Conservation (phyloP, 352 stramenopile species). For the Globisporangium cystogenes region DNA sequence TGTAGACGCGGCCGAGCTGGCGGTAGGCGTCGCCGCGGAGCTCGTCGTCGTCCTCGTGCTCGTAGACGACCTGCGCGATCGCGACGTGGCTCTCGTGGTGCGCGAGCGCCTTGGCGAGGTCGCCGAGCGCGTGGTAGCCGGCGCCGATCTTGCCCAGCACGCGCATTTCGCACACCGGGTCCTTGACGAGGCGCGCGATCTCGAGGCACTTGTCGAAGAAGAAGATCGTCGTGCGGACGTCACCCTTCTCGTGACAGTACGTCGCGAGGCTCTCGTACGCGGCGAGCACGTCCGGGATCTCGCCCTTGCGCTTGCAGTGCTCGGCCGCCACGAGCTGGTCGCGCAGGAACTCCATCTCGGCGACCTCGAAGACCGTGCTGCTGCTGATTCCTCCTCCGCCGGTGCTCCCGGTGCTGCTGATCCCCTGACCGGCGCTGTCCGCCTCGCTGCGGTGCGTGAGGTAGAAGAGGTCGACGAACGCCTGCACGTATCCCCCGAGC, state of each 20-base stretch:
- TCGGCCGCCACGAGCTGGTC: constrained; percentile 87
- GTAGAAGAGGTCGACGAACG: constrained; percentile 94
- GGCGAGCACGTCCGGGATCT: constrained; percentile 36
- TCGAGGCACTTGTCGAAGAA: constrained; percentile 94
- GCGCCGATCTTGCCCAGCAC: constrained; percentile 80
- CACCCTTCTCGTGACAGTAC: constrained; percentile 65
- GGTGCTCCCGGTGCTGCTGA: not conserved
- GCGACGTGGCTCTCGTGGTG: constrained; percentile 80
- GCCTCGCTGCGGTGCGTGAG: constrained; percentile 81
- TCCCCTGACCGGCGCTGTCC: not conserved
- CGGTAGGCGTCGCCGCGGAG: constrained; percentile 44
- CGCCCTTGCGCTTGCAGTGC: constrained; percentile 83
- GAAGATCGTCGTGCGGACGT: constrained; percentile 89
- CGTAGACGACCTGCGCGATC: constrained; percentile 68
- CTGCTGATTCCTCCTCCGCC: not conserved
- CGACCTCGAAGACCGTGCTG: constrained; percentile 9
- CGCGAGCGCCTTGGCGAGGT: constrained; percentile 65
- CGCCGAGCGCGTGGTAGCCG: constrained; percentile 69
- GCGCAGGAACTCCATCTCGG: constrained; percentile 84
- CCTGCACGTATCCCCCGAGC: constrained; percentile 88
- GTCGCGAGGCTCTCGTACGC: constrained; percentile 74
- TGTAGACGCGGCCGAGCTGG: constrained; percentile 78
- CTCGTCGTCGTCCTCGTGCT: constrained; percentile 56
- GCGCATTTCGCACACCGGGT: constrained; percentile 83
- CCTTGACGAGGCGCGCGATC: constrained; percentile 82